Base-by-base conservation (phyloP, 495 filamentous ascomycete species). In the Xylaria bambusicola region DNA sequence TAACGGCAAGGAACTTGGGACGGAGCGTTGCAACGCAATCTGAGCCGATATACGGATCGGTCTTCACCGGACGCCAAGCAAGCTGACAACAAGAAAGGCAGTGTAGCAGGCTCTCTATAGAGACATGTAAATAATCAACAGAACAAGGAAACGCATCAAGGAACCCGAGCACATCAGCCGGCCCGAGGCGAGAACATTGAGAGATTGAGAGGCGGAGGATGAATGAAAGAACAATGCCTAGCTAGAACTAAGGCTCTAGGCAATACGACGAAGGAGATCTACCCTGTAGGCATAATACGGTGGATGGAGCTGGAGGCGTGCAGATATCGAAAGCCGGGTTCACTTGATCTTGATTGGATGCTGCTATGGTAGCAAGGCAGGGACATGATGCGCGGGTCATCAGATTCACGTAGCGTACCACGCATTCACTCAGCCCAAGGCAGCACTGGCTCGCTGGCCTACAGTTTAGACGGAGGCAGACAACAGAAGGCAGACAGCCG, bases 311-410 rank as follows among this genome's bases (percentile, higher is more conserved):
- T 53, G 27, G 26, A 6, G 35, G 36, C 15, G 51, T 33, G 24
- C 24, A 44, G 12, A 10, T 53, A 23, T 42, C 23, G 35, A 44
- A 23, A 29, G 52, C 27, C 17, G 52, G 52, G 38, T 44, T 15
- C 38, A 10, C 24, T 38, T 13, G 52, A 29, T 42, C 7, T 17
- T 54, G 52, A 54, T 54, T 54, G 52, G 52, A 41, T 27, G 33
- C n/a, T 33, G 40, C 36, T 31, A 33, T 33, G 27, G 17, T 6
- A 15, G 17, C 12, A 3, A 44, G 52, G 52, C 52, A 54, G 40
- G 52, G 36, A 42, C 52, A 44, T 54, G 26, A 36, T 44, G n/a
- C 52, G 38, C 26, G 21, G 33, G 29, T 41, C 40, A 24, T 44
- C 38, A 38, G 52, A 24, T 44, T 54, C 52, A 20, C 3, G 17